Percentiles rank a stretch among this genome's conserved stretches.
phyloP scores from a whole-genome alignment of 164 flowering plant genomes.

The Echeveria elegans region DNA sequence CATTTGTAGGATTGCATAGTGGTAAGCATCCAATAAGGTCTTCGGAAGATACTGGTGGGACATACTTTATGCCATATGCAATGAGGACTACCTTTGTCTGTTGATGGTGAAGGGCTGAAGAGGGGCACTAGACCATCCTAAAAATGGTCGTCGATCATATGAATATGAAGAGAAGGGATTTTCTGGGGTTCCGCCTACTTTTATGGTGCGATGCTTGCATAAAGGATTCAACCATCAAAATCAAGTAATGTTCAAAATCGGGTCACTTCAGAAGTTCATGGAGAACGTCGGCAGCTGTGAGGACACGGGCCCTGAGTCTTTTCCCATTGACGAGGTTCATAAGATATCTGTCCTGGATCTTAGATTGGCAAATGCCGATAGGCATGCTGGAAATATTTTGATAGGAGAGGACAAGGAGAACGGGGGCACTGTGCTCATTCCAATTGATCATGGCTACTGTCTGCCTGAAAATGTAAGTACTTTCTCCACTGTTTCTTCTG shows the following conservation, averaged over 20 bases:
- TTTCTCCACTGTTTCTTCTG: too few species aligned
- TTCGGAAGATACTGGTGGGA: too few species aligned
- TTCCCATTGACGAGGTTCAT: constrained; percentile 5
- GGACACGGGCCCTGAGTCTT: background rate
- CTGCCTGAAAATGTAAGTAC: too few species aligned
- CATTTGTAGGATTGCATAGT: too few species aligned
- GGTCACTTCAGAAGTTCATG: constrained; percentile 8
- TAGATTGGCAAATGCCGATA: constrained; percentile 2
- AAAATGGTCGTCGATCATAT: constrained; percentile 21
- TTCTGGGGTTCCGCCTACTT: constrained; percentile 55
- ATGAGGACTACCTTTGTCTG: too few species aligned
- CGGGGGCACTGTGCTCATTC: too few species aligned
- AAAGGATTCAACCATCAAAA: constrained; percentile 38
- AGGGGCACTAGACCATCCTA: too few species aligned
- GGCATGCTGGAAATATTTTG: background rate
- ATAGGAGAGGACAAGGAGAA: too few species aligned
- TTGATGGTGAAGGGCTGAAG: too few species aligned
- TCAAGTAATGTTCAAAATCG: constrained; percentile 8
- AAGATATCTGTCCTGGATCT: constrained; percentile 7
- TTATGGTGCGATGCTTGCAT: constrained; percentile 34
- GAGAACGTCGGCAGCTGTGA: constrained; percentile 6
- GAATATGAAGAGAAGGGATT: constrained; percentile 29
- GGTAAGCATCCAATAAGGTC: too few species aligned
- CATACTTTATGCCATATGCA: too few species aligned
- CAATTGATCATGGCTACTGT: too few species aligned